Percentiles rank a stretch among this genome's conserved stretches.
Conservation (phyloP, 805 yeast genomes). For the Saccharomycopsis capsularis region DNA sequence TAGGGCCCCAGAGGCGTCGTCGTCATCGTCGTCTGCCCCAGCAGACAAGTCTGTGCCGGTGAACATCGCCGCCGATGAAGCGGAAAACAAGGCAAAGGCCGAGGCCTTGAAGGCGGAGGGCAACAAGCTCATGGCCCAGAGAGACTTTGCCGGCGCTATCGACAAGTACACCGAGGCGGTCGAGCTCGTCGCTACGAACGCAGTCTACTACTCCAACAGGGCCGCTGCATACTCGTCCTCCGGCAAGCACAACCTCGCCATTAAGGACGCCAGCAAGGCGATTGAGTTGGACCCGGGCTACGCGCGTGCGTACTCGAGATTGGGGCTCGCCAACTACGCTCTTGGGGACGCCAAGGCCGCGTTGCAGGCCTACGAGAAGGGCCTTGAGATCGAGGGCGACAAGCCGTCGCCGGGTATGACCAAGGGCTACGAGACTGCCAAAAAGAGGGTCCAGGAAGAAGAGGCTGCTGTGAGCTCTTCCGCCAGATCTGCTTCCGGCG, state of each 20-base stretch:
- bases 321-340: constrained; percentile 93
- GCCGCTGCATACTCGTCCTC: constrained; percentile 92
- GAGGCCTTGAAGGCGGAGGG: constrained; percentile 82
- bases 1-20: constrained; percentile 25
- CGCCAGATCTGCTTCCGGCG: constrained; percentile 26
- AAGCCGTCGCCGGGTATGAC: constrained; percentile 82
- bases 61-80: constrained; percentile 33
- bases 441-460: constrained; percentile 76
- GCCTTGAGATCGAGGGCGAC: constrained; percentile 82
- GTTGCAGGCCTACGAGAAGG: constrained; percentile 82
- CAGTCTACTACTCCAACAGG: constrained; percentile 84
- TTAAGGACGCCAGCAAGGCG: constrained; percentile 77
- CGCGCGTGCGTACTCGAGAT: constrained; percentile 89
- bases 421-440: constrained; percentile 90
- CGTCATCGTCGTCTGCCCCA: constrained; percentile 17
- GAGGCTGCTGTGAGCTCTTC: constrained; percentile 25
- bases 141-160: constrained; percentile 65
- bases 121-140: constrained; percentile 81
- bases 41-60: constrained; percentile 31
- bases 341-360: constrained; percentile 87
- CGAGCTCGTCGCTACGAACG: constrained; percentile 57
- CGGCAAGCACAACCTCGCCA: constrained; percentile 68
- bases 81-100: constrained; percentile 64
- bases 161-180: constrained; percentile 78
- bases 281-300: constrained; percentile 70